A percentile compares a stretch with the other conserved stretches of the same genome.
Evolutionary conservation across 2,329 filamentous ascomycete genomes (phyloP).

Genomic region (Aspergillus ruber): DNA sequence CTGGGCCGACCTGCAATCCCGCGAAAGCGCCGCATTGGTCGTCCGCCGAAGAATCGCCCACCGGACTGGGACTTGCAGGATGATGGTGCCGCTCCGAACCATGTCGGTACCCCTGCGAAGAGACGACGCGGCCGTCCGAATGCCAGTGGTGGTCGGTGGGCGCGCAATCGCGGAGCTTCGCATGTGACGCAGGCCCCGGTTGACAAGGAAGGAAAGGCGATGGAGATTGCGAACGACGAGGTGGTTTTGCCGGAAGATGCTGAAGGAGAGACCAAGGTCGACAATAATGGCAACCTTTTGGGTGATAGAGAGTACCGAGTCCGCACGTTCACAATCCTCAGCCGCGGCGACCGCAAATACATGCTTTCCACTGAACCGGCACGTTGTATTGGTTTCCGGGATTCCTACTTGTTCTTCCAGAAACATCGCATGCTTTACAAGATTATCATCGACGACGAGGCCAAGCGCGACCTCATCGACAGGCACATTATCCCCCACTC

Average conservation of each 20-base stretch:
- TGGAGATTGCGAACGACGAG: slow-evolving; percentile 88
- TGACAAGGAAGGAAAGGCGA: slow-evolving; percentile 87
- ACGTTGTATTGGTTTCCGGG: slow-evolving; percentile 90
- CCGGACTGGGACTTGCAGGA: slow-evolving; percentile 65
- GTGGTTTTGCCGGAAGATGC: slow-evolving; percentile 79
- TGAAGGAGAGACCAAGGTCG: slow-evolving; percentile 88
- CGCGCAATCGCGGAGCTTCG: slow-evolving; percentile 64
- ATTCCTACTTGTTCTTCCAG: slow-evolving; percentile 98
- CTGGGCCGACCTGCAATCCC: slow-evolving; percentile 49
- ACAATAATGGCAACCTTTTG: slow-evolving; percentile 75
- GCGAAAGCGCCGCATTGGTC: slow-evolving; percentile 69
- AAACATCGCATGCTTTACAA: slow-evolving; percentile 96
- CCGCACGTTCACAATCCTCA: slow-evolving; percentile 84
- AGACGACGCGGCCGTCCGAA: slow-evolving; percentile 54
- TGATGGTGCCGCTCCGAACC: slow-evolving; percentile 42
- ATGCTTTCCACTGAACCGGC: slow-evolving; percentile 98
- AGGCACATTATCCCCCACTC: slow-evolving; percentile 93
- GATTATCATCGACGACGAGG: slow-evolving; percentile 95
- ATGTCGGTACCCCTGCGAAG: slow-evolving; percentile 45
- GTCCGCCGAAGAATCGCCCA: slow-evolving; percentile 77
- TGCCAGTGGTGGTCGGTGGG: slow-evolving; percentile 60
- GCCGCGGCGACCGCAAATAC: slow-evolving; percentile 79
- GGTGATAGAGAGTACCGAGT: slow-evolving; percentile 89
- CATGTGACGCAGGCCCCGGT: slow-evolving; percentile 78
- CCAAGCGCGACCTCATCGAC: slow-evolving; percentile 93